Percentiles rank a stretch among this genome's conserved stretches.
Conservation (phyloP, 129 eudicot genomes). For the Chrysanthemum seticuspe region DNA sequence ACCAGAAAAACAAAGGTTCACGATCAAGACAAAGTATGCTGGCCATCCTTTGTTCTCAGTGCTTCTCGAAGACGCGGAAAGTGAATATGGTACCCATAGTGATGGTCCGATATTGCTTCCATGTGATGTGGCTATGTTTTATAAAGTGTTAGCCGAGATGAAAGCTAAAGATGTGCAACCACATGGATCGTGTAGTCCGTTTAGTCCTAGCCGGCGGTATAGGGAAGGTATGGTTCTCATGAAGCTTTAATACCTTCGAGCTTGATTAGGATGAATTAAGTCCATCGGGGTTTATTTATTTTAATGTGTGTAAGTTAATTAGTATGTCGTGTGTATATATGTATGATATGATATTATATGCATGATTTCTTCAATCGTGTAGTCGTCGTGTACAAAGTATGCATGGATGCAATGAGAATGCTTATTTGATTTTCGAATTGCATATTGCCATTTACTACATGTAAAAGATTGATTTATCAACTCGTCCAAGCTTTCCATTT, state of each 20-base stretch:
- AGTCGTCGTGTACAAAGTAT: no score
- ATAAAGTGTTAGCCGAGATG: conserved; percentile 61
- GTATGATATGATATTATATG: no score
- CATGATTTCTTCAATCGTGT: no score
- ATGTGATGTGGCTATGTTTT: conserved; percentile 65
- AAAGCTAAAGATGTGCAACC: conserved; percentile 22
- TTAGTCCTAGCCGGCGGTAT: conserved; percentile 45
- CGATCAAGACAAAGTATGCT: conserved; percentile 45
- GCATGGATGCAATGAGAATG: no score
- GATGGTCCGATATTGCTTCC: conserved; percentile 76
- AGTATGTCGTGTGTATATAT: no score
- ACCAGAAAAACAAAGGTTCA: conserved; percentile 63
- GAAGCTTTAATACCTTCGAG: neutral
- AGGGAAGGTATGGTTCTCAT: conserved; percentile 38
- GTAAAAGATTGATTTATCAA: no score
- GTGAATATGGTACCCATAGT: conserved; percentile 52
- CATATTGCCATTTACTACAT: no score
- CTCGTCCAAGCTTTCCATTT: no score
- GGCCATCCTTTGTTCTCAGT: conserved; percentile 66
- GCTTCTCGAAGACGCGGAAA: conserved; percentile 77
- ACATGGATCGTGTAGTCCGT: conserved; percentile 46
- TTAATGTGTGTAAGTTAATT: no score
- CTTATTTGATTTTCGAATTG: no score
- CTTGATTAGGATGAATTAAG: no score
- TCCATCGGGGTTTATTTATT: no score